phyloP scores from a whole-genome alignment of 768 basidiomycete genomes.

The Mycena pura region DNA sequence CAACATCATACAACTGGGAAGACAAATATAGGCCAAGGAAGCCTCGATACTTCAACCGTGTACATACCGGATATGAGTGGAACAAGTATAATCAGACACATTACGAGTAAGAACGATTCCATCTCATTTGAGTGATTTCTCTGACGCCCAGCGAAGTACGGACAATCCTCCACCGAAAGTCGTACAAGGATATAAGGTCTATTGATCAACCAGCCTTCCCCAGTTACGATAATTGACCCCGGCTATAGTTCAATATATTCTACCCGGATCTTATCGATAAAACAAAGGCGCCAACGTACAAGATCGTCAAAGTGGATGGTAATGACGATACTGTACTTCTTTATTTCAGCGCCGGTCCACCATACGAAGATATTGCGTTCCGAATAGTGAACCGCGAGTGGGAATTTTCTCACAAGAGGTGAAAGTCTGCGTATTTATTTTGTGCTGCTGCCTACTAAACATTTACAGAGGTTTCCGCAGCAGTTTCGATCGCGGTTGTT shows the following conservation, averaged over 20 bases:
- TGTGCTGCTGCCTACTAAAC: not conserved
- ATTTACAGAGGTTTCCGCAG: constrained; percentile 86
- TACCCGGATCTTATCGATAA: constrained; percentile 99
- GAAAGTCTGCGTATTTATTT: constrained; percentile 25
- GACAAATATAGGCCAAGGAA: constrained; percentile 98
- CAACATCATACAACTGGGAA: constrained; percentile 95
- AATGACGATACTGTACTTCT: constrained; percentile 95
- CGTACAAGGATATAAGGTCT: constrained; percentile 96
- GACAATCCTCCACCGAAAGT: constrained; percentile 99
- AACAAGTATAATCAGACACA: constrained; percentile 99
- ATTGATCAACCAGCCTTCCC: constrained; percentile 23
- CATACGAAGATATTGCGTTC: constrained; percentile 99
- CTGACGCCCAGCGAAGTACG: constrained; percentile 57
- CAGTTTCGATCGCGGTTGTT: constrained; percentile 95
- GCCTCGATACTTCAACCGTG: constrained; percentile 97
- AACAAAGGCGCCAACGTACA: constrained; percentile 95
- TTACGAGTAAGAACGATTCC: constrained; percentile 81
- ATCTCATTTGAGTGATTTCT: constrained; percentile 22
- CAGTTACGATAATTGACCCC: constrained; percentile 14
- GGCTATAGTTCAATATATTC: constrained; percentile 87
- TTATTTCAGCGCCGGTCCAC: constrained; percentile 95
- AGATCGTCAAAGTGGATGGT: constrained; percentile 90
- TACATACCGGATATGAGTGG: constrained; percentile 99
- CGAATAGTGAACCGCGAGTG: constrained; percentile 97
- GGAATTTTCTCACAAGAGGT: constrained; percentile 99